A percentile compares a stretch with the other conserved stretches of the same genome.
Conservation (phyloP, 139 green algal genomes). For the Volvox reticuliferus region DNA sequence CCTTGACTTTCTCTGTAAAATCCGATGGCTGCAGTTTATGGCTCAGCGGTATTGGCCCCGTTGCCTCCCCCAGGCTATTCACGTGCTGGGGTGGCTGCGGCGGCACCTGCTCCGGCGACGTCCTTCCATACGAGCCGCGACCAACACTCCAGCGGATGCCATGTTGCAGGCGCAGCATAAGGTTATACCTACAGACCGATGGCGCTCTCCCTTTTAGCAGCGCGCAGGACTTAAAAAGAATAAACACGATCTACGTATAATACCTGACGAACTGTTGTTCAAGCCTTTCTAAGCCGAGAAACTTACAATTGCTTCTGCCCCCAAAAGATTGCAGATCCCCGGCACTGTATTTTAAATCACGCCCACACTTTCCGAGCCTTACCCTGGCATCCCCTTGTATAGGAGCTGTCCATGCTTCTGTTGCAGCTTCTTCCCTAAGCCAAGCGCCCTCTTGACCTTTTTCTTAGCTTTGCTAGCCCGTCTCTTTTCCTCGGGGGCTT, state of each 20-base stretch:
- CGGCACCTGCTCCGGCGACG: neutral
- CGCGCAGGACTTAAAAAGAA: no score
- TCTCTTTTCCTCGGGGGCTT: neutral
- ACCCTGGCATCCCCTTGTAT: conserved; percentile 71
- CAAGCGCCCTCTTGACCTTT: conserved; percentile 54
- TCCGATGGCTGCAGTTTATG: conserved; percentile 38
- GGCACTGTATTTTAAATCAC: no score
- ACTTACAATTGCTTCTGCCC: no score
- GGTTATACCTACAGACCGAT: conserved; percentile 82
- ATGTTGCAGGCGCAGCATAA: conserved; percentile 94
- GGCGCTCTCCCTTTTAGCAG: no score
- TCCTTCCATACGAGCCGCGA: conserved; percentile 22
- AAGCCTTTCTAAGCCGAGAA: no score
- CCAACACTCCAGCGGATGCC: conserved; percentile 89
- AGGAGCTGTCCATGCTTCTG: conserved; percentile 71
- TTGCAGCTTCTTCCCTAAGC: conserved; percentile 68
- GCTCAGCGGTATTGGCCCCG: neutral
- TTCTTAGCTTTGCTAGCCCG: neutral
- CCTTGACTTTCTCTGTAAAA: conserved; percentile 61
- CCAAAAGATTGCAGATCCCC: no score
- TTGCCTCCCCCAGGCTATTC: neutral
- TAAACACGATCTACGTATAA: no score
- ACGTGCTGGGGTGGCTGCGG: neutral
- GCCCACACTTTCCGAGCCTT: neutral
- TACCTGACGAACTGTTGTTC: no score